Base-by-base conservation (phyloP, 2,329 filamentous ascomycete genomes). In the Phyllosticta capitalensis region DNA sequence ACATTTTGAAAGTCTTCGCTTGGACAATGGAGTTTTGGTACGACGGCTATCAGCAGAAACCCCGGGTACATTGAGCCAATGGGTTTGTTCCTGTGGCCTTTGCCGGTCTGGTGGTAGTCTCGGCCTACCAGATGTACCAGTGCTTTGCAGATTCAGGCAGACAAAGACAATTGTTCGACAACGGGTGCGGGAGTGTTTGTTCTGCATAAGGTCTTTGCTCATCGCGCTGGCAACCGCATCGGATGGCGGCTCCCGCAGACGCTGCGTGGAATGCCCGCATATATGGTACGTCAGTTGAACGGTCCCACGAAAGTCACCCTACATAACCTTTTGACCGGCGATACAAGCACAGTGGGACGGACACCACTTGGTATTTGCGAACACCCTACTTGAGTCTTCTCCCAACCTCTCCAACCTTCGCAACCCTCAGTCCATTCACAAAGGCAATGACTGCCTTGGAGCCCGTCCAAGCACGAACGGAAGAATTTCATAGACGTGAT, bases 401-500 rank as follows among this genome's bases (percentile, higher is more conserved):
- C 38, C 38, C 38, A 45, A 45, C 38, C n/a, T 45, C 38, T n/a
- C 14, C 38, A 45, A 45, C 38, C 17, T 45, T 45, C 38, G 38
- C 38, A 12, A n/a, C n/a, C 38, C 38, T 19, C 38, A 45, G 38
- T 45, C 38, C 17, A 45, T 45, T 45, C 38, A 45, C 38, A 45
- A 45, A 45, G 38, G 38, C 38, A 45, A 45, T 45, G 38, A 5
- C 38, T n/a, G 38, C 14, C 38, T 45, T n/a, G 38, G 38, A 45
- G n/a, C 38, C 38, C n/a, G 17, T 45, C 38, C 65, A 61, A 52
- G 52, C 65, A n/a, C 61, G 62, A 45, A 62, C 67, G 55, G 60
- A 62, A 54, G 66, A 69, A 57, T 55, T 65, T 28, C 61, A 66
- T 60, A 61, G 64, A 57, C 55, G 60, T 60, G 58, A 60, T 56